Conservation (phyloP, 2,329 filamentous ascomycete genomes). For the Botryotinia narcissicola region DNA sequence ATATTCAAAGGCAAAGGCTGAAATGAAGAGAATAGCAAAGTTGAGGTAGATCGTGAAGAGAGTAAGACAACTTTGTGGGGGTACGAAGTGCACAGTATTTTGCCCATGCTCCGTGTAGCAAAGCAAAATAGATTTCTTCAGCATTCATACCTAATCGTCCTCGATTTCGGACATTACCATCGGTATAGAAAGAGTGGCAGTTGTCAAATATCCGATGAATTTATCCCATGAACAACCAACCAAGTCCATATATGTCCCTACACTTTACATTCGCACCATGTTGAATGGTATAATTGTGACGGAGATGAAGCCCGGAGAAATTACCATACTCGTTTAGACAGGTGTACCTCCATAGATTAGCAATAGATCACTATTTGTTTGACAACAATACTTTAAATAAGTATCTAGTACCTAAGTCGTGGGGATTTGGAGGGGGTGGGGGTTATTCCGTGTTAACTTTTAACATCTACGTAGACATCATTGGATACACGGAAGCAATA, state of each 20-base stretch:
- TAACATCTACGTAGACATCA: background rate
- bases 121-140: background rate
- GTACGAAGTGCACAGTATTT: slow-evolving; percentile 2
- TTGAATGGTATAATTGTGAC: background rate
- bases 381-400: background rate
- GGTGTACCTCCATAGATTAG: background rate
- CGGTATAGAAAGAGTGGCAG: background rate
- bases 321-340: background rate
- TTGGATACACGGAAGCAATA: background rate
- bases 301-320: slow-evolving; percentile 8
- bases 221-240: background rate
- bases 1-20: background rate
- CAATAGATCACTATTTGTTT: background rate
- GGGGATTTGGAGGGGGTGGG: background rate
- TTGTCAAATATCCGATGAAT: background rate
- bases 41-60: background rate
- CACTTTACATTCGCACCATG: background rate
- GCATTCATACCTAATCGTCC: background rate
- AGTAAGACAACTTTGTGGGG: slow-evolving; percentile 10
- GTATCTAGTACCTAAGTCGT: background rate
- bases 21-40: background rate
- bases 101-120: background rate
- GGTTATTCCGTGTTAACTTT: background rate
- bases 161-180: background rate
- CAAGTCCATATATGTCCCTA: background rate